Conservation (phyloP, 805 yeast genomes). For the Ogataea dorogensis region DNA sequence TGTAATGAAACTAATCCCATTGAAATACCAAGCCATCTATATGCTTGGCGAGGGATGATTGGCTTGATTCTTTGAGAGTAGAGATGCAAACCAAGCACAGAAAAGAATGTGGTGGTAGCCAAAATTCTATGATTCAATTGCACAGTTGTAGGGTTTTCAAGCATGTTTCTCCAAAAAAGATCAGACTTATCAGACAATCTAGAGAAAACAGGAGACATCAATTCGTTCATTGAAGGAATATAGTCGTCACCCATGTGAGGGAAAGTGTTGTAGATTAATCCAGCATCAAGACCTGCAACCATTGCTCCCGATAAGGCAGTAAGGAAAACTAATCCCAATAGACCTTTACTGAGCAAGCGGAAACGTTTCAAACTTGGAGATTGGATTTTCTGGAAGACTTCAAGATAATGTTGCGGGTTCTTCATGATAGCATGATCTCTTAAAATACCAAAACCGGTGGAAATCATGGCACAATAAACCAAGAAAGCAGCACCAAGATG, state of each 20-base stretch:
- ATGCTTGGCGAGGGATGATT: conserved; percentile 56
- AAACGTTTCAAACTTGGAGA: conserved; percentile 58
- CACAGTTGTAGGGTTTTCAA: conserved; percentile 95
- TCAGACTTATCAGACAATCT: conserved; percentile 68
- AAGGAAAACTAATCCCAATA: conserved; percentile 69
- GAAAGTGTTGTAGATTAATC: conserved; percentile 90
- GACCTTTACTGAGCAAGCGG: conserved; percentile 52
- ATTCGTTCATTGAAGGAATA: conserved; percentile 73
- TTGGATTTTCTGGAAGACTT: conserved; percentile 55
- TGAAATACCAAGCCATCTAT: conserved; percentile 56
- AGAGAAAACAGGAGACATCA: conserved; percentile 72
- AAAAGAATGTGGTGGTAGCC: conserved; percentile 76
- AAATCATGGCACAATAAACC: conserved; percentile 83
- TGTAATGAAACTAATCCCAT: conserved; percentile 86
- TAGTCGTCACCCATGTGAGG: conserved; percentile 92
- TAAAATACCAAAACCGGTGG: conserved; percentile 84
- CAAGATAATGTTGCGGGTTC: conserved; percentile 57
- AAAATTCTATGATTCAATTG: conserved; percentile 86
- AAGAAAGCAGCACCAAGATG: conserved; percentile 92
- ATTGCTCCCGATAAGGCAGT: conserved; percentile 98
- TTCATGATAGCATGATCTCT: conserved; percentile 69
- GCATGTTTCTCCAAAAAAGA: conserved; percentile 84
- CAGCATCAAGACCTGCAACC: conserved; percentile 98
- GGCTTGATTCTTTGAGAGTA: conserved; percentile 56
- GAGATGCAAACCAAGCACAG: conserved; percentile 69